A percentile compares a stretch with the other conserved stretches of the same genome.
Conservation (phyloP, 2,329 filamentous ascomycete species). For the Hysterium pulicare region DNA sequence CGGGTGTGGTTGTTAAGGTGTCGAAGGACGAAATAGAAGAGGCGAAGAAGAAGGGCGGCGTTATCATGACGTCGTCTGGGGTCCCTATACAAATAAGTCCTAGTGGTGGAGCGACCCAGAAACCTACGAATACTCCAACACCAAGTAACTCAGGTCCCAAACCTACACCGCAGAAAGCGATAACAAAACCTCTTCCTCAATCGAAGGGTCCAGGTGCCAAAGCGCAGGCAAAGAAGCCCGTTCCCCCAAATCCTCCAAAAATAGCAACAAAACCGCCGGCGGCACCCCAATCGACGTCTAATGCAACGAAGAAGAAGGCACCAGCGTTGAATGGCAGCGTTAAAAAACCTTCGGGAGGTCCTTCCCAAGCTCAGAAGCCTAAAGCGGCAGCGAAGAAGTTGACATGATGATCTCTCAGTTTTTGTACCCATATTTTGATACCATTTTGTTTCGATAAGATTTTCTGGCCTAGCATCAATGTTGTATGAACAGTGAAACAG, state of each 20-base stretch:
- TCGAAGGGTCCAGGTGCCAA: background rate
- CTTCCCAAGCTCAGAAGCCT: constrained; percentile 3
- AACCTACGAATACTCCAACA: background rate
- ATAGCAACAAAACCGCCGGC: constrained; percentile 4
- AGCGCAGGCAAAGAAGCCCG: background rate
- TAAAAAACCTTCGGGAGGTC: constrained; percentile 5
- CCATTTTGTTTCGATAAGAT: no score
- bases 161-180: constrained; percentile 1
- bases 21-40: constrained; percentile 31
- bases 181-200: constrained; percentile 2
- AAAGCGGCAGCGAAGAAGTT: constrained; percentile 7
- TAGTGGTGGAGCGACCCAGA: constrained; percentile 11
- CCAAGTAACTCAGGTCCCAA: background rate
- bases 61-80: constrained; percentile 26
- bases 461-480: no score
- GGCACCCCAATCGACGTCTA: background rate
- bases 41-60: constrained; percentile 24
- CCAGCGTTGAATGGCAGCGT: constrained; percentile 1
- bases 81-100: constrained; percentile 32
- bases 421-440: no score
- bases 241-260: constrained; percentile 7
- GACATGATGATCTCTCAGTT: no score
- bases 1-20: constrained; percentile 28
- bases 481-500: no score
- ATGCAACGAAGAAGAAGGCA: constrained; percentile 7